phyloP scores from a whole-genome alignment of 2,329 filamentous ascomycete species.

The Exophiala bonariae region DNA sequence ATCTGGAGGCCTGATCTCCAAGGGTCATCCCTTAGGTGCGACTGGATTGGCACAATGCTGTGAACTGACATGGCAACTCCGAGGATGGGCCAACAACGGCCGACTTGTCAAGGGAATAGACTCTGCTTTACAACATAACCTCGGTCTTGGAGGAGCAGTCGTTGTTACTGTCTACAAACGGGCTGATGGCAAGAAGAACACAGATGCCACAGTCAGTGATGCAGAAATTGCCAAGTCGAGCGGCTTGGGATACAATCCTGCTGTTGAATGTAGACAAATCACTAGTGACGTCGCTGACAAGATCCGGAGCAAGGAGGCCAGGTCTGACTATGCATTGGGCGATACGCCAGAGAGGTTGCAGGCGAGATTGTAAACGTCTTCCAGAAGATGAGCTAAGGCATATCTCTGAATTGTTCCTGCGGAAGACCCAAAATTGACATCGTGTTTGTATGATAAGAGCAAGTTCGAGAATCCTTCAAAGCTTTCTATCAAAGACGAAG shows the following conservation, averaged over 20 bases:
- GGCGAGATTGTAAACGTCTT: conserved; percentile 56
- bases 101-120: conserved; percentile 67
- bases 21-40: conserved; percentile 91
- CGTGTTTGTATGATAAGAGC: no score
- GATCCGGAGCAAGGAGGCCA: conserved; percentile 68
- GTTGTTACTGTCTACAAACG: conserved; percentile 88
- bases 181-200: conserved; percentile 66
- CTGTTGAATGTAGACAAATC: conserved; percentile 82
- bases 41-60: conserved; percentile 93
- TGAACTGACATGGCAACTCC: conserved; percentile 93
- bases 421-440: no score
- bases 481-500: no score
- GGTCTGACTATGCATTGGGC: conserved; percentile 73
- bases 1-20: conserved; percentile 90
- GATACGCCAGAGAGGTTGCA: conserved; percentile 73
- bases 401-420: no score
- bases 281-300: conserved; percentile 71
- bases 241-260: conserved; percentile 85
- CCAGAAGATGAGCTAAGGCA: no score
- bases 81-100: conserved; percentile 90
- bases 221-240: conserved; percentile 65
- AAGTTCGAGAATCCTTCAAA: no score
- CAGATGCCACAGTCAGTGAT: conserved; percentile 59
- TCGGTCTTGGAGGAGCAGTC: conserved; percentile 85
- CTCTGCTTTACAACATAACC: conserved; percentile 84